Percentiles rank a stretch among this genome's conserved stretches.
Evolutionary conservation across 2,329 filamentous ascomycete genomes (phyloP).

Genomic region (Cladophialophora psammophila): DNA sequence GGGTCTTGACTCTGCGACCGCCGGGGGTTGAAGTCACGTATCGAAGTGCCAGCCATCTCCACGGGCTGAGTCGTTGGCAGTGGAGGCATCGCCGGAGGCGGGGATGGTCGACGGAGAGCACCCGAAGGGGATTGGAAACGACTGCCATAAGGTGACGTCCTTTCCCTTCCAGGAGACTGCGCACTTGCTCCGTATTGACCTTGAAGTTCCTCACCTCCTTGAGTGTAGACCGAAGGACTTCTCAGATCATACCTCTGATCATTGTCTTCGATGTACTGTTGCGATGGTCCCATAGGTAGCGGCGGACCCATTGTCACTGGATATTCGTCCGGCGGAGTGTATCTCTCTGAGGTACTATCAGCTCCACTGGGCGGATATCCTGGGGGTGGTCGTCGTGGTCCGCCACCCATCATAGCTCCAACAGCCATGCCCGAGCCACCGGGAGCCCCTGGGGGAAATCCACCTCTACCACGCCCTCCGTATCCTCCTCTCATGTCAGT

Average conservation of each 20-base stretch:
- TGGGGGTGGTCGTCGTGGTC: constrained; percentile 55
- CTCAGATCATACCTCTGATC: constrained; percentile 45
- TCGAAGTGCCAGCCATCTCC: constrained; percentile 26
- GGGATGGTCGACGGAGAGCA: constrained; percentile 62
- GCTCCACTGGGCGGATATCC: constrained; percentile 56
- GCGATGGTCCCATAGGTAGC: constrained; percentile 25
- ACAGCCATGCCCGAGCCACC: constrained; percentile 51
- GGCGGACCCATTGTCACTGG: constrained; percentile 26
- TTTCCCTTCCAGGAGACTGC: constrained; percentile 47
- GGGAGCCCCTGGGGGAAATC: constrained; percentile 30
- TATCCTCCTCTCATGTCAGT: constrained; percentile 44
- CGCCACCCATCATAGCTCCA: constrained; percentile 52
- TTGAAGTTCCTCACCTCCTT: constrained; percentile 54
- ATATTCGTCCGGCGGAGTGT: constrained; percentile 50
- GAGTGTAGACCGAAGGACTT: constrained; percentile 35
- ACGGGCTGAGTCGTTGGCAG: constrained; percentile 57
- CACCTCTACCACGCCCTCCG: constrained; percentile 40
- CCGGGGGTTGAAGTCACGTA: constrained; percentile 22
- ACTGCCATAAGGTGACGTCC: constrained; percentile 36
- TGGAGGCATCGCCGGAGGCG: constrained; percentile 63
- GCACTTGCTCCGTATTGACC: constrained; percentile 68
- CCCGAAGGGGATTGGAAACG: constrained; percentile 44
- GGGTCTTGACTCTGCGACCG: constrained; percentile 36
- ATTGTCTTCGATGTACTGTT: constrained; percentile 29
- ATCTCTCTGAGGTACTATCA: constrained; percentile 47